These are phyloP conservation scores for Limnomonas spitsbergensis DNA, from an alignment of 139 green algal genomes.

Conservation along the genomic window DNA sequence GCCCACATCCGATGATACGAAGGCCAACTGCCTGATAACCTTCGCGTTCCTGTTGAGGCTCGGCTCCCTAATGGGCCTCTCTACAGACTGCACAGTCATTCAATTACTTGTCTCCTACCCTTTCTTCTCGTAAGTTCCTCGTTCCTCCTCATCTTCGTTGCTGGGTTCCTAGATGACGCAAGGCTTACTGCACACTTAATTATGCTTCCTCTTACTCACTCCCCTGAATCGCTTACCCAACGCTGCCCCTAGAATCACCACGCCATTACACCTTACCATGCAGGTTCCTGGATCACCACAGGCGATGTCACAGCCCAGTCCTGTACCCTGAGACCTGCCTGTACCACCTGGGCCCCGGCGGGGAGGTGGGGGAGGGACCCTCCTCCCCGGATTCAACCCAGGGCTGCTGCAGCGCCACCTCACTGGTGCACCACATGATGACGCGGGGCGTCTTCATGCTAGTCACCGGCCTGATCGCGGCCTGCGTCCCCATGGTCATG, in stretches of 20 bases:
- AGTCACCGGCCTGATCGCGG: not conserved
- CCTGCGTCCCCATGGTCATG: not conserved
- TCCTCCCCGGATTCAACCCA: not conserved
- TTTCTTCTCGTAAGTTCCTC: not conserved
- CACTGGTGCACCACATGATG: not conserved
- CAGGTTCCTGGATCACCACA: not conserved
- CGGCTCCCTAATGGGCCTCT: not conserved
- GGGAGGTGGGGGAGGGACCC: not conserved
- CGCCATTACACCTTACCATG: not conserved
- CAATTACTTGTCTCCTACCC: not conserved
- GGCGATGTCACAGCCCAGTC: not conserved
- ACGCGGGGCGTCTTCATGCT: not conserved
- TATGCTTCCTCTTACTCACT: not conserved
- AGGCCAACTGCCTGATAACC: not conserved
- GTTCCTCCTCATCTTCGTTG: not conserved
- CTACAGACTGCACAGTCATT: not conserved
- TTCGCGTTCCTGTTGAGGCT: not conserved
- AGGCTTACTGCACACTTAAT: not conserved
- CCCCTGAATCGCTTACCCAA: not conserved
- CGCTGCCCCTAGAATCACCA: not conserved
- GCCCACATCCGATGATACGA: not conserved
- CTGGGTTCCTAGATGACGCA: too few relatives aligned
- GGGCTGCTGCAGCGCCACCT: not conserved
- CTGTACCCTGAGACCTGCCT: not conserved
- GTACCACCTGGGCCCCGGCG: not conserved